phyloP scores from a whole-genome alignment of 371 early-diverging fungal species.

The Mucor racemosus region DNA sequence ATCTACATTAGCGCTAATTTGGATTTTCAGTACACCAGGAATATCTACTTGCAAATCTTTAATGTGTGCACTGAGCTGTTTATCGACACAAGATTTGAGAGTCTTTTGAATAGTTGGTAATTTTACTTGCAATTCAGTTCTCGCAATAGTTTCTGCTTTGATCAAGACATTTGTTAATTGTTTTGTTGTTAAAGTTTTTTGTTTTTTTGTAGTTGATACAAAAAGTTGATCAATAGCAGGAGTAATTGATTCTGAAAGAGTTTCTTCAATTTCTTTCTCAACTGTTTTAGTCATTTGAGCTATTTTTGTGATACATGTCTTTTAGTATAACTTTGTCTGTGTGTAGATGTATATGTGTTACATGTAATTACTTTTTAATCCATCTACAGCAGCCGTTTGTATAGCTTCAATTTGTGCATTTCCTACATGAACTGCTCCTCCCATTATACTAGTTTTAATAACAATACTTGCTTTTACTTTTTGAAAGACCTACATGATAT shows the following conservation, averaged over 20 bases:
- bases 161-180: conserved; percentile 18
- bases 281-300: conserved; percentile 17
- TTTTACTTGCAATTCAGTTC: conserved; percentile 26
- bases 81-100: conserved; percentile 16
- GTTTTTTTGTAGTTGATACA: not conserved
- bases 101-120: conserved; percentile 20
- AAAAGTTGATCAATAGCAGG: conserved; percentile 6
- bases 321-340: conserved; percentile 20
- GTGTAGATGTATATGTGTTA: conserved; percentile 29
- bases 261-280: conserved; percentile 10
- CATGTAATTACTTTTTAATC: conserved; percentile 16
- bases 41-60: conserved; percentile 15
- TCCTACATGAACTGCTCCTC: conserved; percentile 26
- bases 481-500: conserved; percentile 13
- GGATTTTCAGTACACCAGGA: conserved; percentile 18
- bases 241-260: conserved; percentile 5
- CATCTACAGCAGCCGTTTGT: conserved; percentile 26
- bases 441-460: conserved; percentile 26
- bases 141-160: conserved; percentile 23
- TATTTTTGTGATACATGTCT: not conserved
- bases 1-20: conserved; percentile 21
- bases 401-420: conserved; percentile 25
- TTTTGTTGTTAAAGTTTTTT: conserved; percentile 20
- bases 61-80: conserved; percentile 15
- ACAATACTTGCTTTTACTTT: conserved; percentile 9